phyloP scores from a whole-genome alignment of 192 early-diverging fungal species.

The Cladochytrium replicatum region DNA sequence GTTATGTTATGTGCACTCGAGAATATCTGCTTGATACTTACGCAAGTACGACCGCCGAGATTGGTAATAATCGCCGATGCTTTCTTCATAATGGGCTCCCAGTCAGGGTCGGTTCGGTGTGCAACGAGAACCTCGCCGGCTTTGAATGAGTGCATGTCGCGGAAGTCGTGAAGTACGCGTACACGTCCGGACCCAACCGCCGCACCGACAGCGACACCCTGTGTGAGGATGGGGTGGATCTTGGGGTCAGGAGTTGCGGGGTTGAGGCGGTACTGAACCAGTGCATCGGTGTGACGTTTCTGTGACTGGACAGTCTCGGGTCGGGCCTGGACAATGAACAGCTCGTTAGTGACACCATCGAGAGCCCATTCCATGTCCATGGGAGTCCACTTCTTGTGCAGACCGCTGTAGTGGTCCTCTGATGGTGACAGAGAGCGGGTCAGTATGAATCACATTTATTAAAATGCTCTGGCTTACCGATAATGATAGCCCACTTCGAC shows the following conservation, averaged over 20 bases:
- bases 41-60: conserved; percentile 10
- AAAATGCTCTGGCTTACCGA: no score
- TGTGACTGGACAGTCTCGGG: conserved; percentile 6
- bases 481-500: conserved; percentile 3
- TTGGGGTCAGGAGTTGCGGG: no score
- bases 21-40: no score
- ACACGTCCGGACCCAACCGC: not conserved
- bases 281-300: no score
- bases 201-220: no score
- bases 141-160: conserved; percentile 8
- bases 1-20: no score
- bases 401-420: conserved; percentile 3
- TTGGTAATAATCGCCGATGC: conserved; percentile 13
- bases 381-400: not conserved
- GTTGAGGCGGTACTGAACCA: no score
- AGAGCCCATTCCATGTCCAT: conserved; percentile 9
- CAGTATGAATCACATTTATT: no score
- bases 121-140: conserved; percentile 10
- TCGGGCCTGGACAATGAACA: conserved; percentile 6
- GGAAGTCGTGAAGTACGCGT: conserved; percentile 1
- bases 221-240: no score
- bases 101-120: conserved; percentile 8
- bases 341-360: not conserved
- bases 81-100: conserved; percentile 17
- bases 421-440: no score